Evolutionary conservation across 768 basidiomycete genomes (phyloP).

Genomic region (Gymnopilus junonius): DNA sequence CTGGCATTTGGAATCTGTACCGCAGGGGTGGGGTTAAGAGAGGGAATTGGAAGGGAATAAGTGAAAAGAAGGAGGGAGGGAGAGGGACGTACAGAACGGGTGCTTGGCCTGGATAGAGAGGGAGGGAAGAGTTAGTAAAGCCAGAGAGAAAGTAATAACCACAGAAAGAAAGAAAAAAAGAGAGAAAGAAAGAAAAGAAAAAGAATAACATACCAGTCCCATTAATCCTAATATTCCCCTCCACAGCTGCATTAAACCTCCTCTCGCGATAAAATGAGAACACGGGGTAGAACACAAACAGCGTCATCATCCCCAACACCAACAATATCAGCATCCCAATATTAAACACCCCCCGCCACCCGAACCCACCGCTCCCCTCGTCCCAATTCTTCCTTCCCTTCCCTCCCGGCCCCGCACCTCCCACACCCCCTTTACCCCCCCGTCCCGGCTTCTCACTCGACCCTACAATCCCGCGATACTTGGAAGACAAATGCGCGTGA

Average conservation of each 20-base stretch:
- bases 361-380: slow-evolving; percentile 33
- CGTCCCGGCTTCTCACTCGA: too few species aligned
- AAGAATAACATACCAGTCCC: slow-evolving; percentile 37
- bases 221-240: slow-evolving; percentile 71
- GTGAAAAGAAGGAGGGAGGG: neutral
- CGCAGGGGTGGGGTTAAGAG: too few species aligned
- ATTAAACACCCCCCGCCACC: slow-evolving; percentile 62
- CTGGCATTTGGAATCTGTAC: slow-evolving; percentile 50
- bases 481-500: slow-evolving; percentile 15
- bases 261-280: slow-evolving; percentile 48
- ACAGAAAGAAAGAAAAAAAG: neutral
- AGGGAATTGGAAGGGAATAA: neutral
- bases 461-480: neutral
- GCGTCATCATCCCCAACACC: slow-evolving; percentile 59
- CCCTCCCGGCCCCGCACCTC: too few species aligned
- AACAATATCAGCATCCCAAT: slow-evolving; percentile 69
- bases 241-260: slow-evolving; percentile 47
- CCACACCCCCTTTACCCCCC: slow-evolving; percentile 10
- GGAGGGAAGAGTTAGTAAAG: neutral
- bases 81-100: slow-evolving; percentile 46
- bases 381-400: slow-evolving; percentile 9
- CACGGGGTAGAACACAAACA: slow-evolving; percentile 88
- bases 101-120: slow-evolving; percentile 54
- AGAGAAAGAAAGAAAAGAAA: neutral
- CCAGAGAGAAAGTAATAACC: neutral